Evolutionary conservation across 2,329 filamentous ascomycete genomes (phyloP), one percentile per base, ranked within the genome.

Genomic region (Orbilia blumenaviensis): DNA sequence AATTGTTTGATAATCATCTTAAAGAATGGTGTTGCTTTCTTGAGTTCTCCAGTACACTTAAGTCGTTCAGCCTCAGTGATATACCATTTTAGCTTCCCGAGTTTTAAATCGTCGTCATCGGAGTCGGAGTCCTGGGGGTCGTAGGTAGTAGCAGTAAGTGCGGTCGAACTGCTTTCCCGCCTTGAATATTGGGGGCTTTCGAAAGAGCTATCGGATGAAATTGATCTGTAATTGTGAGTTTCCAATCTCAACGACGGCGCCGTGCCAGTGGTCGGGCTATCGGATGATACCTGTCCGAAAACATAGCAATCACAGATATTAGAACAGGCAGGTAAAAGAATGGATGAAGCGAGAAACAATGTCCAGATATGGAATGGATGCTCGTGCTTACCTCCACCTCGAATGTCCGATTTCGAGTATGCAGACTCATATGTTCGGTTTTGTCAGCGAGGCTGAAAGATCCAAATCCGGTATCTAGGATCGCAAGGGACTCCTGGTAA

Each of bases 81-180:
- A 10, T 54, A 54, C 7, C 34, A 54, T 34, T 27, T 34, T 2
- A 54, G 48, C 48, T 54, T 54, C n/a, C 48, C 48, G 12, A 54
- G 27, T 10, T 54, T 54, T 12, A 54, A 16, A 34, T 54, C 48
- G 1, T 54, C 48, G 14, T 54, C 48, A 12, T 54, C 48, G n/a
- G 48, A 54, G 25, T 54, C 48, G 12, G 48, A 54, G 18, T 54
- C 48, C n/a, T 54, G 48, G 14, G 25, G 46, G n/a, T 54, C 48
- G 16, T 54, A 54, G 3, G 48, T 54, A 18, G 48, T 54, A 54
- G 48, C 48, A 12, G 48, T 54, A 21, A 54, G 48, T 5, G 48
- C 48, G 2, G 48, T 54, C n/a, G 48, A 54, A 27, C 48, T 54
- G 21, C 48, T 54, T 34, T 54, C 48, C 16, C 48, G 25, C 14